These are phyloP conservation scores for Suhomyces wounanorum DNA, from an alignment of 1,139 yeast species.

Conservation along the genomic window DNA sequence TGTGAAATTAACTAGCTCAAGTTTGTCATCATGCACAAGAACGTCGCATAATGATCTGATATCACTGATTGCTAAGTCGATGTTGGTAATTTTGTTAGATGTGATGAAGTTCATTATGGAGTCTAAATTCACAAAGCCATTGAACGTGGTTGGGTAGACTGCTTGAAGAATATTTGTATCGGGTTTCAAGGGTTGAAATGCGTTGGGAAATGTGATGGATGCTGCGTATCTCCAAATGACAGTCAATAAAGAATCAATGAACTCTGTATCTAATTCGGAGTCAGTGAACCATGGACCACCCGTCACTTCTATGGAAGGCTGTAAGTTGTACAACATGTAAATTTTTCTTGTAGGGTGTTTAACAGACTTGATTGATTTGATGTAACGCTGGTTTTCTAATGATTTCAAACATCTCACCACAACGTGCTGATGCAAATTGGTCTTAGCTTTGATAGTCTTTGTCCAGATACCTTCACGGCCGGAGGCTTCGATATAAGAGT, in stretches of 20 bases:
- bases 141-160: constrained; percentile 37
- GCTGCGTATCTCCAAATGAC: constrained; percentile 90
- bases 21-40: constrained; percentile 78
- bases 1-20: constrained; percentile 57
- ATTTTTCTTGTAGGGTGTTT: constrained; percentile 96
- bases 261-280: constrained; percentile 90
- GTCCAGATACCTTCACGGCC: constrained; percentile 98
- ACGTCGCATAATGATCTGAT: constrained; percentile 87
- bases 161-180: constrained; percentile 51
- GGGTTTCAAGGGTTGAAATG: constrained; percentile 47
- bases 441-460: constrained; percentile 84
- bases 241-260: constrained; percentile 78
- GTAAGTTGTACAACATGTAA: constrained; percentile 89
- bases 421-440: constrained; percentile 91
- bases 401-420: constrained; percentile 83
- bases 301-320: constrained; percentile 92
- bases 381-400: constrained; percentile 79
- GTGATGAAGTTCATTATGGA: constrained; percentile 76
- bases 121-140: constrained; percentile 67
- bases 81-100: constrained; percentile 75
- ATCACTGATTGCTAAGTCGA: constrained; percentile 73
- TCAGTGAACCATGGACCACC: constrained; percentile 99
- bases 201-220: constrained; percentile 71
- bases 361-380: constrained; percentile 88
- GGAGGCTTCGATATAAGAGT: constrained; percentile 86